Conservation (phyloP, 192 early-diverging fungal species). For the Rhizophagus clarus region DNA sequence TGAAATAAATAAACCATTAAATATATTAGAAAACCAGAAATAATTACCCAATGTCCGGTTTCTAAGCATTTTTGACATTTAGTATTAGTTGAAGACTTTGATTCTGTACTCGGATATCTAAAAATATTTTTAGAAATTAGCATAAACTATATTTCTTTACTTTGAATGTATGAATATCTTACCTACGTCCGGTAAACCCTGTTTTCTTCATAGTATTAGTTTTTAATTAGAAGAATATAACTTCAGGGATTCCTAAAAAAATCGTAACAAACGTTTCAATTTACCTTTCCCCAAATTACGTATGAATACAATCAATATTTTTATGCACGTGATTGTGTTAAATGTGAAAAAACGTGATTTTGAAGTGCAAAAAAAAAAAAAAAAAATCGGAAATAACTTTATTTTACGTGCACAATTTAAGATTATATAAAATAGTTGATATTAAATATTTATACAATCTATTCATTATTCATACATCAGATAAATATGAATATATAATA, state of each 20-base stretch:
- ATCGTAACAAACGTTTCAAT: no score
- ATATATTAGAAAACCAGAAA: no score
- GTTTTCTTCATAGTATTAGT: background rate
- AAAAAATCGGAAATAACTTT: no score
- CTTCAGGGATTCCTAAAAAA: no score
- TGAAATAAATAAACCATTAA: background rate
- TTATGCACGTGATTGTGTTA: no score
- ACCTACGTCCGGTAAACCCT: background rate
- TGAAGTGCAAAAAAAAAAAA: no score
- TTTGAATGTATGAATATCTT: background rate
- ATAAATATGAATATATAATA: background rate
- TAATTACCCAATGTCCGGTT: constrained; percentile 55
- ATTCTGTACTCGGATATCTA: constrained; percentile 31
- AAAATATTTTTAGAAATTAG: background rate
- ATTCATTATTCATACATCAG: background rate
- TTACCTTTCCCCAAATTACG: no score
- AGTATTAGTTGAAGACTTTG: constrained; percentile 50
- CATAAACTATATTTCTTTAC: no score
- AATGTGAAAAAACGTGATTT: no score
- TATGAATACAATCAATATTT: no score
- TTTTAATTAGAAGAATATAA: background rate
- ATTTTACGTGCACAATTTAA: no score
- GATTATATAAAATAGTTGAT: no score
- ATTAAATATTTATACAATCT: background rate
- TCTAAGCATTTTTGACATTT: constrained; percentile 64